A percentile compares a stretch with the other conserved stretches of the same genome.
phyloP scores from a whole-genome alignment of 192 early-diverging fungal genomes.

The Ambispora gerdemannii region DNA sequence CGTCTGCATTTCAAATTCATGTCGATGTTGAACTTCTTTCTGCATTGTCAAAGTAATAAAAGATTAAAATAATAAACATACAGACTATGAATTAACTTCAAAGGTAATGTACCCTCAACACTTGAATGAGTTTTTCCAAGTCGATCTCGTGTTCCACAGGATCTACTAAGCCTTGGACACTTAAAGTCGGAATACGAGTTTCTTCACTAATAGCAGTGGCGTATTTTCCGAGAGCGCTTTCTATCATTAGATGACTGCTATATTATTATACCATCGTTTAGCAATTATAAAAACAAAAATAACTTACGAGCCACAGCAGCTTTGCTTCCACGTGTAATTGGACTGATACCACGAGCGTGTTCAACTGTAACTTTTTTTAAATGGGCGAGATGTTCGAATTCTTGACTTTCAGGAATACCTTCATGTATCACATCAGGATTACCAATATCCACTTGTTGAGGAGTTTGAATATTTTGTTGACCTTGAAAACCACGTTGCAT shows the following conservation, averaged over 20 bases:
- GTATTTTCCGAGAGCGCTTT: neutral
- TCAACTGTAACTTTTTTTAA: neutral
- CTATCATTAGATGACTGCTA: no score
- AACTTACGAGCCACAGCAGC: neutral
- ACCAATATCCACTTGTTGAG: no score
- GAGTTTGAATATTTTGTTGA: neutral
- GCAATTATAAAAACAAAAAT: no score
- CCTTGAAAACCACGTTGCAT: neutral
- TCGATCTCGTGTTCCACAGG: neutral
- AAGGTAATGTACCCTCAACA: neutral
- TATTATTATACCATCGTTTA: no score
- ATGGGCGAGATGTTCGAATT: neutral
- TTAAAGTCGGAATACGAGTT: neutral
- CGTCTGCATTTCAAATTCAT: neutral
- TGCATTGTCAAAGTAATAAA: neutral
- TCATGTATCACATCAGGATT: slow-evolving; percentile 1
- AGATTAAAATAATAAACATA: neutral
- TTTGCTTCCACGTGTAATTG: neutral
- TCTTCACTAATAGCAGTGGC: slow-evolving; percentile 13
- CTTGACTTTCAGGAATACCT: neutral
- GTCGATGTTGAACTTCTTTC: neutral
- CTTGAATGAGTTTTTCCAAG: neutral
- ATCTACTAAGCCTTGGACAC: neutral
- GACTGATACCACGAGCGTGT: neutral
- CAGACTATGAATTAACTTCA: neutral